Conservation (phyloP, 371 early-diverging fungal species). For the Apophysomyces variabilis region DNA sequence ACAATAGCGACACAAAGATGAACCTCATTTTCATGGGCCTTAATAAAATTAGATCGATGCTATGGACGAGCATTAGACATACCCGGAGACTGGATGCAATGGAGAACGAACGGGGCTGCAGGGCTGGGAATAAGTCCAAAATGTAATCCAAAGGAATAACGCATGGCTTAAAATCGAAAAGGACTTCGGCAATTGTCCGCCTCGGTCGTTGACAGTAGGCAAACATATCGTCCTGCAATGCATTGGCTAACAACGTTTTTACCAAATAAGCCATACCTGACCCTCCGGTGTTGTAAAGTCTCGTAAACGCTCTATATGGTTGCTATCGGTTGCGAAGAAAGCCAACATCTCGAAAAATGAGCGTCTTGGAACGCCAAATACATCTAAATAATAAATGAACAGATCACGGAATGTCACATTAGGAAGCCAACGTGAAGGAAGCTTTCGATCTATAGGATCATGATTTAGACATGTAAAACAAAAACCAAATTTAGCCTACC, state of each 20-base stretch:
- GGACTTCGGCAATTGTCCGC: constrained; percentile 82
- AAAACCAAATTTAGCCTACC: constrained; percentile 17
- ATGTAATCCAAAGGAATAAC: constrained; percentile 80
- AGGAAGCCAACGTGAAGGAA: constrained; percentile 52
- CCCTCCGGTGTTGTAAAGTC: constrained; percentile 84
- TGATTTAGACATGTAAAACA: neutral
- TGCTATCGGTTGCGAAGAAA: constrained; percentile 74
- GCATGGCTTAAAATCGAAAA: constrained; percentile 80
- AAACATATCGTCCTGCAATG: constrained; percentile 77
- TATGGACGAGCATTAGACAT: neutral
- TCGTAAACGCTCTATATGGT: constrained; percentile 78
- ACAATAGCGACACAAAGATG: constrained; percentile 88
- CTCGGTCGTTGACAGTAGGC: constrained; percentile 79
- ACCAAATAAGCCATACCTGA: constrained; percentile 49
- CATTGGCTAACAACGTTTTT: neutral
- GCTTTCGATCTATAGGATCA: constrained; percentile 32
- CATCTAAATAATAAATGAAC: constrained; percentile 75
- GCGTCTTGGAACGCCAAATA: constrained; percentile 83
- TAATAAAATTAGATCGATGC: neutral
- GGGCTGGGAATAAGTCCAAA: constrained; percentile 79
- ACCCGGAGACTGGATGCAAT: constrained; percentile 67
- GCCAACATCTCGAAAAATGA: constrained; percentile 89
- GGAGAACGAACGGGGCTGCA: constrained; percentile 85
- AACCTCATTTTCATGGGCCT: constrained; percentile 56
- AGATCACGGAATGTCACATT: constrained; percentile 73